Evolutionary conservation across 164 flowering plant genomes (phyloP).

Genomic region (Dillenia suffruticosa): DNA sequence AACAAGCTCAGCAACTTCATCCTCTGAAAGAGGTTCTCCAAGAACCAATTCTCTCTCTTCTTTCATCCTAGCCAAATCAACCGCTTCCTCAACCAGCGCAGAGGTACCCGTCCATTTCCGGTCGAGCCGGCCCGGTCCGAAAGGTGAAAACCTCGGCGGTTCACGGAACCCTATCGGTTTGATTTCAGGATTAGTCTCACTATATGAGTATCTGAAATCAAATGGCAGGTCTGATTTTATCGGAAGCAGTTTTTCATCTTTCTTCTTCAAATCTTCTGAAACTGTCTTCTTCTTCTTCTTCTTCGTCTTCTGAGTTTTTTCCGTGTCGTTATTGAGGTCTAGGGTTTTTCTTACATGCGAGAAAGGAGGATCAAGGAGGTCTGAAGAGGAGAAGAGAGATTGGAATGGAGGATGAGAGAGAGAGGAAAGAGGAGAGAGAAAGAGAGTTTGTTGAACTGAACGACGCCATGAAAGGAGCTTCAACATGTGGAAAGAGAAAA

Average conservation of each 20-base stretch:
- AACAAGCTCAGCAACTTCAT: conserved; percentile 67
- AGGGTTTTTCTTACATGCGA: conserved; percentile 31
- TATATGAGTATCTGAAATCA: conserved; percentile 80
- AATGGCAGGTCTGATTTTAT: conserved; percentile 66
- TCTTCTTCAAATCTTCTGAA: conserved; percentile 4
- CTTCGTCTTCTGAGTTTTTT: conserved; percentile 6
- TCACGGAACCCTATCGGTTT: conserved; percentile 82
- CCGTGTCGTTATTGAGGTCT: conserved; percentile 8
- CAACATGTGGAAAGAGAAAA: conserved; percentile 13
- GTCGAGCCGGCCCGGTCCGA: conserved; percentile 83
- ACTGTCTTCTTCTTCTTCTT: conserved; percentile 8
- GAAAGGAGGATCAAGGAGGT: conserved; percentile 64
- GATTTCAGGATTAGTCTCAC: conserved; percentile 52
- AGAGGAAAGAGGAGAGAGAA: conserved; percentile 1
- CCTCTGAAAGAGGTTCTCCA: conserved; percentile 71
- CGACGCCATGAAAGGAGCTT: conserved; percentile 35
- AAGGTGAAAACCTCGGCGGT: conserved; percentile 77
- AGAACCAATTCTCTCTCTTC: conserved; percentile 48
- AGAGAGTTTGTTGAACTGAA: conserved; percentile 11
- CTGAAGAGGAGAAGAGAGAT: conserved; percentile 17
- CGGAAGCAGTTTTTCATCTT: conserved; percentile 13
- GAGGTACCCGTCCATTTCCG: conserved; percentile 80
- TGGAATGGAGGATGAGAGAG: conserved; percentile 4
- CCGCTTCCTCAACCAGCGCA: conserved; percentile 39
- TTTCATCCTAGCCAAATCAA: conserved; percentile 19